A percentile compares a stretch with the other conserved stretches of the same genome.
These are phyloP conservation scores for Elasticomyces elasticus DNA, from an alignment of 495 filamentous ascomycete genomes.

Conservation along the genomic window DNA sequence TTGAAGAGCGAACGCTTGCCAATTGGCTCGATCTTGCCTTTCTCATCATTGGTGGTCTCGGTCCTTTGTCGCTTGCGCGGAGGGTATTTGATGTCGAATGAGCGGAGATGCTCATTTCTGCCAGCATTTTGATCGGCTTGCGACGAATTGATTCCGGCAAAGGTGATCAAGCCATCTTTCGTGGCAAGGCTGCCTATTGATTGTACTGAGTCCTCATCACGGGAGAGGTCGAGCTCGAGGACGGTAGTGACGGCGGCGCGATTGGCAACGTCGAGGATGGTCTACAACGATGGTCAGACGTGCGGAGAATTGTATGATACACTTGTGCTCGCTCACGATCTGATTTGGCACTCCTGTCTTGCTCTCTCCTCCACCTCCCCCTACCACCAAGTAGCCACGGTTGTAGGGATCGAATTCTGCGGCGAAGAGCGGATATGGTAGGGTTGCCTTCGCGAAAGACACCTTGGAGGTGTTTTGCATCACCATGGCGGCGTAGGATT, in stretches of 20 bases:
- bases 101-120: conserved; percentile 78
- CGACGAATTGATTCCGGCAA: conserved; percentile 82
- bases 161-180: conserved; percentile 45
- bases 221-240: conserved; percentile 70
- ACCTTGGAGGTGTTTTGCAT: conserved; percentile 5
- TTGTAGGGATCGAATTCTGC: conserved; percentile 81
- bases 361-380: conserved; percentile 79
- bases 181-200: conserved; percentile 55
- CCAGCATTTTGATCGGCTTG: conserved; percentile 56
- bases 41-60: conserved; percentile 29
- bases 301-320: neutral
- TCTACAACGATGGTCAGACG: conserved; percentile 37
- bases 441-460: conserved; percentile 54
- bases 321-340: conserved; percentile 48
- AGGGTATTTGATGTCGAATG: conserved; percentile 55
- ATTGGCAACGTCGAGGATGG: conserved; percentile 57
- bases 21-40: conserved; percentile 30
- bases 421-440: conserved; percentile 81
- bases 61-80: conserved; percentile 31
- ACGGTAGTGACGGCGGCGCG: conserved; percentile 49
- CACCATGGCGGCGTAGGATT: neutral
- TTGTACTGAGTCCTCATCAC: conserved; percentile 85
- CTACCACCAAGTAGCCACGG: conserved; percentile 66
- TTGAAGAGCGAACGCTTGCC: conserved; percentile 50
- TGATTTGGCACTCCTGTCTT: conserved; percentile 83